Evolutionary conservation across 1,139 yeast species (phyloP), one percentile per base, ranked within the genome.

Genomic region (Candida sojae): DNA sequence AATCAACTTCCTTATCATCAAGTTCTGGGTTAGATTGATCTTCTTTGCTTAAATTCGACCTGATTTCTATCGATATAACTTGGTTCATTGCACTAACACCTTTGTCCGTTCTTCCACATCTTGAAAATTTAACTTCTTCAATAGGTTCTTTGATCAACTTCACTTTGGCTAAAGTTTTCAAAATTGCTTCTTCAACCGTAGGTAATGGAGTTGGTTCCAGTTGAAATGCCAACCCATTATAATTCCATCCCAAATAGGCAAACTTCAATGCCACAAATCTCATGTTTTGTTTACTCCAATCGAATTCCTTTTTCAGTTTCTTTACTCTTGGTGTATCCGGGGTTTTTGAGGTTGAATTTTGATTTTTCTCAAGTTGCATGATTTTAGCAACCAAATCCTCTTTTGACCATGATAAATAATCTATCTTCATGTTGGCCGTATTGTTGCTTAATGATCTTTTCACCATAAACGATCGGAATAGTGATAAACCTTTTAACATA

Each of bases 81-180:
- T 93, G 99, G 58, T 90, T 88, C 86, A 93, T 82, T 0, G 99
- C 99, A 69, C 96, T 88, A 6, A 93, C 99, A 11, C 99, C 99
- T 57, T 84, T 86, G 60, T 93, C 99, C 0, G 99, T 93, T 59
- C 99, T 75, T 0, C 99, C 99, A 68, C 99, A 95, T 53, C 99
- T 73, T 56, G 96, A 87, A 64, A 92, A 92, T 12, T 78, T 71
- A 48, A 87, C 82, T 46, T 78, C 81, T 2, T 78, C 82, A 0
- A 91, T 91, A 30, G 79, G 66, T 0, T 82, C 73, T 9, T 84
- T 79, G 36, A 95, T 82, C 52, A 95, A 68, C 56, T 79, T 83
- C 35, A 96, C 82, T 55, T 78, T 82, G 39, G 75, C 70, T 64
- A 93, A 65, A 0, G 96, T 96, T 43, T 83, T 78, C 45, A 93